These are phyloP conservation scores for Fusarium camptoceras DNA, from an alignment of 2,329 filamentous ascomycete species.

Conservation along the genomic window DNA sequence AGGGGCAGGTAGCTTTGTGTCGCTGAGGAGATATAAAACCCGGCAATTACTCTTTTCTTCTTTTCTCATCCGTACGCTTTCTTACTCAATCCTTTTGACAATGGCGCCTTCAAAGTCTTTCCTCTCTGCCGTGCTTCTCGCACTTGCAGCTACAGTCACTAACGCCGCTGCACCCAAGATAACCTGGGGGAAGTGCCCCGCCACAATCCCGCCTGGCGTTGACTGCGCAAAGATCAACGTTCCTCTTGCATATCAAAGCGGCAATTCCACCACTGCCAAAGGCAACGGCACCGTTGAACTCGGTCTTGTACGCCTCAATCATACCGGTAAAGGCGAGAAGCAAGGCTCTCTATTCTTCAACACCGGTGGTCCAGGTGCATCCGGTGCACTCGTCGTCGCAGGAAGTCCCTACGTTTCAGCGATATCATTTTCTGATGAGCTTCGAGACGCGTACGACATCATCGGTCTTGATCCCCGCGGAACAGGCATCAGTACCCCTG, in stretches of 20 bases:
- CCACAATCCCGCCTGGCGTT: slow-evolving; percentile 22
- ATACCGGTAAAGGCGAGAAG: slow-evolving; percentile 30
- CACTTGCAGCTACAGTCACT: not conserved
- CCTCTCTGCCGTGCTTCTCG: not conserved
- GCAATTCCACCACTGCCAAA: slow-evolving; percentile 24
- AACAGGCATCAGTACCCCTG: slow-evolving; percentile 54
- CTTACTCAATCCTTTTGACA: not conserved
- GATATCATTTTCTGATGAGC: slow-evolving; percentile 23
- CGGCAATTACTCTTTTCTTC: not conserved
- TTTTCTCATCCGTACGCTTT: too few relatives aligned
- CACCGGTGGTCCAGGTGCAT: slow-evolving; percentile 39
- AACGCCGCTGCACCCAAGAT: slow-evolving; percentile 8
- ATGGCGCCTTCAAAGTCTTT: slow-evolving; percentile 8
- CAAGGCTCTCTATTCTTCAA: slow-evolving; percentile 39
- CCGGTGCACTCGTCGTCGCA: slow-evolving; percentile 15
- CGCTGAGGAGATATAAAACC: slow-evolving; percentile 17
- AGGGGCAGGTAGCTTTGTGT: slow-evolving; percentile 3
- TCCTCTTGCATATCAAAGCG: slow-evolving; percentile 32
- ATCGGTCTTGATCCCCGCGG: slow-evolving; percentile 59
- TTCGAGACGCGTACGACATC: slow-evolving; percentile 52
- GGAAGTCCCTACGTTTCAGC: slow-evolving; percentile 18
- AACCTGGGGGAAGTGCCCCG: slow-evolving; percentile 21
- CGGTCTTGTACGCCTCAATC: slow-evolving; percentile 20
- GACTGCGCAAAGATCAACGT: slow-evolving; percentile 36
- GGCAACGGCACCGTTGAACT: slow-evolving; percentile 25